Evolutionary conservation across 306 rosid species (phyloP).

Genomic region (Abrus pulchellus): DNA sequence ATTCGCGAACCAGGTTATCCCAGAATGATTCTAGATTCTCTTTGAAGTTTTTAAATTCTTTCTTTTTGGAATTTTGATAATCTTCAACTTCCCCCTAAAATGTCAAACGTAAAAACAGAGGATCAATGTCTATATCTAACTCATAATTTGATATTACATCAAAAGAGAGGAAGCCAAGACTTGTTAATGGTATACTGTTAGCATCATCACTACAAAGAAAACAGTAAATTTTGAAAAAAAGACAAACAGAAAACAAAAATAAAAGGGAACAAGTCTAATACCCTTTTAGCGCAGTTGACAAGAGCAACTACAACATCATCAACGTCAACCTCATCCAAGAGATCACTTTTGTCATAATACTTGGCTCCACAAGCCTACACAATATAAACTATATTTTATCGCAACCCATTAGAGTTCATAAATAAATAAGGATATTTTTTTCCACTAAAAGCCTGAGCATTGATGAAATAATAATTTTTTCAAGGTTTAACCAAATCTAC

Average conservation of each 20-base stretch:
- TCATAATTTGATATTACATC: slow-evolving; percentile 31
- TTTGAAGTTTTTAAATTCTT: slow-evolving; percentile 87
- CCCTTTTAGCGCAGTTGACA: slow-evolving; percentile 85
- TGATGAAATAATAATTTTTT: slow-evolving; percentile 12
- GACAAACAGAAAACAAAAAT: slow-evolving; percentile 27
- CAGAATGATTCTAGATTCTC: slow-evolving; percentile 89
- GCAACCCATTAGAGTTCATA: slow-evolving; percentile 33
- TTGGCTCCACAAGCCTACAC: slow-evolving; percentile 94
- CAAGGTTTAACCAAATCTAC: slow-evolving; percentile 16
- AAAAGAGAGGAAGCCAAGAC: slow-evolving; percentile 21
- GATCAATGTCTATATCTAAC: slow-evolving; percentile 36
- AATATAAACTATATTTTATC: slow-evolving; percentile 42
- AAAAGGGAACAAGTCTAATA: slow-evolving; percentile 50
- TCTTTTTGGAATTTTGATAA: slow-evolving; percentile 90
- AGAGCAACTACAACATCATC: slow-evolving; percentile 96
- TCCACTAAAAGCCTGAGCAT: slow-evolving; percentile 13
- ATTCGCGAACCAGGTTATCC: slow-evolving; percentile 85
- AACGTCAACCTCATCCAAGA: slow-evolving; percentile 84
- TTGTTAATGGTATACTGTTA: slow-evolving; percentile 1
- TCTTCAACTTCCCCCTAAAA: slow-evolving; percentile 90
- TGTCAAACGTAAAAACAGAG: slow-evolving; percentile 44
- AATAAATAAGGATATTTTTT: slow-evolving; percentile 1
- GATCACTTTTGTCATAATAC: slow-evolving; percentile 73
- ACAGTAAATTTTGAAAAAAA: background rate
- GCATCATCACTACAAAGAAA: background rate